Conservation (phyloP, 495 filamentous ascomycete genomes). For the Aspergillus conjunctus region DNA sequence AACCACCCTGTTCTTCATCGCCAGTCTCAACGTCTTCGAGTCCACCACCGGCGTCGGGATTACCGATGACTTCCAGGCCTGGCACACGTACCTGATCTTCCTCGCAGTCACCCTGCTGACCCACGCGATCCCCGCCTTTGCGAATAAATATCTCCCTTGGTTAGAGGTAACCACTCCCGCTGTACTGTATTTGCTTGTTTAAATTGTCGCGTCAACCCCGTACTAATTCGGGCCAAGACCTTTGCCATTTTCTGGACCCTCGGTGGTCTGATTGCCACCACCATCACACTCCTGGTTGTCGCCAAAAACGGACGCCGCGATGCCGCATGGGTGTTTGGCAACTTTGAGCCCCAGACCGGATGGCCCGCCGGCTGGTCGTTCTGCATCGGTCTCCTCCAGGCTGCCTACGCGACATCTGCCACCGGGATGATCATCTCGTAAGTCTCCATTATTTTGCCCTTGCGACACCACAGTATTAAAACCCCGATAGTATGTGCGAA, state of each 20-base stretch:
- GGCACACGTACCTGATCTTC: conserved; percentile 60
- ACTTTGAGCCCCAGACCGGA: conserved; percentile 18
- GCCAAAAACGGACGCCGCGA: conserved; percentile 56
- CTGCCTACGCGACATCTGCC: conserved; percentile 61
- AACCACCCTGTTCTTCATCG: conserved; percentile 25
- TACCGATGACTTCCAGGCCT: conserved; percentile 28
- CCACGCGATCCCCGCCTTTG: conserved; percentile 31
- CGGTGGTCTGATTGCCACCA: conserved; percentile 59
- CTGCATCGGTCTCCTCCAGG: conserved; percentile 63
- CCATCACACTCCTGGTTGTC: conserved; percentile 60
- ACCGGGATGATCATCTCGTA: conserved; percentile 57
- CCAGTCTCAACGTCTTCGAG: conserved; percentile 39
- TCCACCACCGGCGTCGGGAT: conserved; percentile 40
- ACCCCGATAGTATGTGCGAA: conserved; percentile 49
- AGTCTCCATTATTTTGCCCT: neutral
- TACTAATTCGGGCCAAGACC: conserved; percentile 51
- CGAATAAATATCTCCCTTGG: conserved; percentile 34
- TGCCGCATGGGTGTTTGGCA: conserved; percentile 49
- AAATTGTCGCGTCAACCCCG: neutral
- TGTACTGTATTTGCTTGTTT: conserved; percentile 32
- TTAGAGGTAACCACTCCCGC: conserved; percentile 40
- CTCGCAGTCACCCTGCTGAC: conserved; percentile 55
- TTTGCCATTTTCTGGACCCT: conserved; percentile 63
- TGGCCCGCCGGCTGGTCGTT: conserved; percentile 63
- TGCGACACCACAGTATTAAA: neutral